Evolutionary conservation across 208 protist genomes (phyloP).

Genomic region (Wallacemonas sp.): DNA sequence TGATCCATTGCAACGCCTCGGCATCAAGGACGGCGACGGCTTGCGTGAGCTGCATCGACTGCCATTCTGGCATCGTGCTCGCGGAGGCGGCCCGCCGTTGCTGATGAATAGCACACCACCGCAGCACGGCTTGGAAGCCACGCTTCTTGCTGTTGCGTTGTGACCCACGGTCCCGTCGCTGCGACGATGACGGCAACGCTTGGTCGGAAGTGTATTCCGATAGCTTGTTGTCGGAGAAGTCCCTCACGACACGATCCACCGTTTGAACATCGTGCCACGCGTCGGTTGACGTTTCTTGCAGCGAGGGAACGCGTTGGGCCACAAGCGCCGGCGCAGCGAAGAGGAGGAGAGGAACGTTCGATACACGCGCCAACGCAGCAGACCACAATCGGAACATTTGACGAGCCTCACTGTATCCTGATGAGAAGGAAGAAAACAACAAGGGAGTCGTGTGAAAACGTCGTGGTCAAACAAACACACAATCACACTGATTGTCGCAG

Average conservation of each 20-base stretch:
- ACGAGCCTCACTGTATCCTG: no score
- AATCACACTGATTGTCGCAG: no score
- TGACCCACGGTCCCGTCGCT: not conserved
- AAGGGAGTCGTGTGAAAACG: no score
- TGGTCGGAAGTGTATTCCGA: no score
- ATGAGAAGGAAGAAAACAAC: no score
- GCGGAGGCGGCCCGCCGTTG: not conserved
- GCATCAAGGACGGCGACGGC: conserved; percentile 29
- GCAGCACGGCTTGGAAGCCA: conserved; percentile 61
- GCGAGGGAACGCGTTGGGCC: not conserved
- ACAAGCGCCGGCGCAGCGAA: not conserved
- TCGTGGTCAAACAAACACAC: no score
- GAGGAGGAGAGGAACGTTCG: not conserved
- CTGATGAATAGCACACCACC: conserved; percentile 73
- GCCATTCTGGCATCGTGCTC: not conserved
- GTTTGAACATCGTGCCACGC: not conserved
- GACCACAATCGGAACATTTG: no score
- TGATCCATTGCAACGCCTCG: conserved; percentile 61
- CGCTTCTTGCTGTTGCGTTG: conserved; percentile 38
- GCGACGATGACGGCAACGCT: no score
- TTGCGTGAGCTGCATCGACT: not conserved
- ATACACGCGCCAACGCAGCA: not conserved
- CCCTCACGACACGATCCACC: not conserved
- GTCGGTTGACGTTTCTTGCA: not conserved
- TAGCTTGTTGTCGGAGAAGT: not conserved